These are phyloP conservation scores for Cryptococcus neoformans DNA, from an alignment of 1,284 basidiomycete species.

Conservation along the genomic window DNA sequence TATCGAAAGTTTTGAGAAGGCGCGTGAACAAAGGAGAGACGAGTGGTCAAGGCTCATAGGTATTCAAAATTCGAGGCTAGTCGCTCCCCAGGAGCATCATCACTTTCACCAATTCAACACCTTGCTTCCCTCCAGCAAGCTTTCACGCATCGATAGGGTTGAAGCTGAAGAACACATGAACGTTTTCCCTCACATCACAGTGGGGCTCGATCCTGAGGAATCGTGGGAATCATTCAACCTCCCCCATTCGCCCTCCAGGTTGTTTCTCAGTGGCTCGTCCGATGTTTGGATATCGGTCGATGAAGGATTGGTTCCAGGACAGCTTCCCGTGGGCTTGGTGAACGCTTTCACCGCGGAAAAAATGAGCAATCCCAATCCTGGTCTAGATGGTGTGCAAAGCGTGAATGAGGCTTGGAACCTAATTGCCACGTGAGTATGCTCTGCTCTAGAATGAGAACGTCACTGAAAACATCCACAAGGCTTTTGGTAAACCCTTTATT, in stretches of 20 bases:
- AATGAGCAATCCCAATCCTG: conserved; percentile 28
- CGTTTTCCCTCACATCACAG: conserved; percentile 30
- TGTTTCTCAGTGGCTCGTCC: conserved; percentile 32
- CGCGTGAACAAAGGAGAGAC: not conserved
- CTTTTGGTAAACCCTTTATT: conserved; percentile 41
- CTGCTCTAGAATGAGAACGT: not conserved
- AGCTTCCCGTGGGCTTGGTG: conserved; percentile 28
- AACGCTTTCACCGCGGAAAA: conserved; percentile 33
- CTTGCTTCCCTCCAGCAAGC: conserved; percentile 9
- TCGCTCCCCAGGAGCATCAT: conserved; percentile 10
- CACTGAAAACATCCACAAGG: conserved; percentile 8
- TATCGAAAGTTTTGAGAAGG: conserved; percentile 1
- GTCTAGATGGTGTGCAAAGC: conserved; percentile 15
- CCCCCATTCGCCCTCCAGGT: conserved; percentile 9
- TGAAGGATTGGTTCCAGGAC: conserved; percentile 30
- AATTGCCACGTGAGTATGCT: conserved; percentile 28
- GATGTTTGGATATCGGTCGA: conserved; percentile 34
- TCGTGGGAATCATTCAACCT: conserved; percentile 5
- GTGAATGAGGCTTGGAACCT: conserved; percentile 34
- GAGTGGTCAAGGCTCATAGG: conserved; percentile 15
- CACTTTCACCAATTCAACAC: conserved; percentile 31
- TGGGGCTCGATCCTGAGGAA: conserved; percentile 11
- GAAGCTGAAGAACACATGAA: conserved; percentile 22
- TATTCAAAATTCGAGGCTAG: conserved; percentile 11
- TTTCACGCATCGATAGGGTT: conserved; percentile 24